Percentiles rank a stretch among this genome's conserved stretches.
phyloP scores from a whole-genome alignment of 78 protist genomes.

The Dictyostelium firmibasis region DNA sequence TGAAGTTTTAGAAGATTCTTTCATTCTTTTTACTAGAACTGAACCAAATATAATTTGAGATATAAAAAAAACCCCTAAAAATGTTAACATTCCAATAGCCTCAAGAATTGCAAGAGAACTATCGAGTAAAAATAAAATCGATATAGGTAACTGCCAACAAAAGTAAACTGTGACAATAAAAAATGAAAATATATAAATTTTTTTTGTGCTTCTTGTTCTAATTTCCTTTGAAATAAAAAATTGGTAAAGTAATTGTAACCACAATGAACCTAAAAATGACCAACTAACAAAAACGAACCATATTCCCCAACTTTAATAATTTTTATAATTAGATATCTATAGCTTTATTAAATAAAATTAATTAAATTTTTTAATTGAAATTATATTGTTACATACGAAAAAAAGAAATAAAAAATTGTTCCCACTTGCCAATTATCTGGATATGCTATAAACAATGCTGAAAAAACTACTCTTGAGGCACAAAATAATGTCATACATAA shows the following conservation, averaged over 20 bases:
- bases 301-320: background rate
- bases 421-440: background rate
- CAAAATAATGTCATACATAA: background rate
- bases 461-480: background rate
- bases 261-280: background rate
- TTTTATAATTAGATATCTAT: no score
- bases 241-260: background rate
- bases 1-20: background rate
- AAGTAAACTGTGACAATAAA: background rate
- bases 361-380: no score
- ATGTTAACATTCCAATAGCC: background rate
- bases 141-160: background rate
- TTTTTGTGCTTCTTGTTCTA: background rate
- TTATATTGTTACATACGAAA: background rate
- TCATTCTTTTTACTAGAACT: background rate
- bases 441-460: background rate
- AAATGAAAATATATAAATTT: background rate
- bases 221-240: background rate
- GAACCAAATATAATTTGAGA: background rate
- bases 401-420: background rate
- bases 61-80: background rate
- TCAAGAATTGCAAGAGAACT: background rate
- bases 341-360: no score
- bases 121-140: background rate
- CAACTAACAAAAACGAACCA: background rate